Base-by-base conservation (phyloP, 1,284 basidiomycete species). In the Marasmius oreades region DNA sequence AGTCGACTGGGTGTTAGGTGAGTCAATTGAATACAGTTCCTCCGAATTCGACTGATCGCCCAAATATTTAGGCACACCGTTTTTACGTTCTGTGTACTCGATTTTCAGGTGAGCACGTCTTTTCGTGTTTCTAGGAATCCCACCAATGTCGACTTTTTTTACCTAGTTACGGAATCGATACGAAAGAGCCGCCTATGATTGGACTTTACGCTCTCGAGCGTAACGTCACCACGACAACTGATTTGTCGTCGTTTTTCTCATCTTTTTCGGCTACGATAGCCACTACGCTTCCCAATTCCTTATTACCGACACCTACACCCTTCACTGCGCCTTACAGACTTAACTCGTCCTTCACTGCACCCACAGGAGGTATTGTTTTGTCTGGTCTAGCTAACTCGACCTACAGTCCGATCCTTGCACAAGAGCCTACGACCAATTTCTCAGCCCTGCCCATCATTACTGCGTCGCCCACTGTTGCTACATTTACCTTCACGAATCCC, bases 1-100 rank as follows among this genome's bases (percentile, higher is more conserved):
- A 2, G 81, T 95, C 44, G 92, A 93, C 67, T 95, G 93, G 93
- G 88, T 93, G 68, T 75, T 95, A 55, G 86, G 86, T 82, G 65
- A 20, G 64, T 53, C 51, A 23, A n/a, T 20, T 42, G 20, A 7
- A 46, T 22, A 52, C 22, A 16, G 8, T 39, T 5, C n/a, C 33
- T 51, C 51, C 18, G 31, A 23, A 31, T 11, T 18, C 12, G 43
- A 51, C 42, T 47, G 10, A n/a, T 52, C n/a, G 53, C 53, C 28
- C 43, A 31, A 37, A 36, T 52, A 23, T 37, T 7, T 61, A 77
- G 92, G 92, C n/a, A 75, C 82, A 2, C 79, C 90, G 0, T 95
- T 95, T 69, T 67, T 95, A 56, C 79, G 86, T 48, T 88, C 89
- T 2, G 88, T 93, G 0, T 95, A 95, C 69, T 86, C 87, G 3